Evolutionary conservation across 164 flowering plant genomes (phyloP).

Genomic region (Protea cynaroides): DNA sequence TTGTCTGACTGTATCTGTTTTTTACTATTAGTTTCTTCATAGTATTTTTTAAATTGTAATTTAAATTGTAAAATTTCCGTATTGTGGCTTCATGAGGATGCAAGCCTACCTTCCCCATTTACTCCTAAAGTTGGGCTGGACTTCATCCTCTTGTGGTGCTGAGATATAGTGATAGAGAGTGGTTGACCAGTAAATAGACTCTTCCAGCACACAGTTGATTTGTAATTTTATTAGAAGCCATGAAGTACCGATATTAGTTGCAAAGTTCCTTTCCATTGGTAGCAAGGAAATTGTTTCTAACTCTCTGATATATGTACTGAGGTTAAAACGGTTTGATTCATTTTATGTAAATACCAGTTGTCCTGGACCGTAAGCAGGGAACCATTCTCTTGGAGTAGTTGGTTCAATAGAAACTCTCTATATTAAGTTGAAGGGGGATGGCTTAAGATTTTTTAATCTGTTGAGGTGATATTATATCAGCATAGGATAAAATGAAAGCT

Average conservation of each 20-base stretch:
- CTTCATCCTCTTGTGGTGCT: neutral
- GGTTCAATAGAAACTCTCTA: no score
- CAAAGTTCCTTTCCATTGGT: neutral
- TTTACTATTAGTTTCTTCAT: no score
- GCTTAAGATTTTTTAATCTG: no score
- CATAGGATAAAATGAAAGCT: no score
- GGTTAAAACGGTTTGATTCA: neutral
- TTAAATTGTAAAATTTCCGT: no score
- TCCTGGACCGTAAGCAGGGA: no score
- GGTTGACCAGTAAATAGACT: no score
- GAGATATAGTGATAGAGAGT: neutral
- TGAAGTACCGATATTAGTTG: neutral
- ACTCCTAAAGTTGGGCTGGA: neutral
- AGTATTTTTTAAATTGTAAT: no score
- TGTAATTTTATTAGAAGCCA: neutral
- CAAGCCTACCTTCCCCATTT: neutral
- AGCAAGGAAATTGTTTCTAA: neutral
- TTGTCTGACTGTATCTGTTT: neutral
- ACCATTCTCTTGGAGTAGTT: no score
- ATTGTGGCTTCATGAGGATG: neutral
- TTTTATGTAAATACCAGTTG: no score
- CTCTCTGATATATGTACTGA: neutral
- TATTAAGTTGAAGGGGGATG: no score
- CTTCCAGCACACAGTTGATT: neutral
- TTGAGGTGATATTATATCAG: no score